phyloP scores from a whole-genome alignment of 768 basidiomycete genomes.

The Phallus indusiatus region DNA sequence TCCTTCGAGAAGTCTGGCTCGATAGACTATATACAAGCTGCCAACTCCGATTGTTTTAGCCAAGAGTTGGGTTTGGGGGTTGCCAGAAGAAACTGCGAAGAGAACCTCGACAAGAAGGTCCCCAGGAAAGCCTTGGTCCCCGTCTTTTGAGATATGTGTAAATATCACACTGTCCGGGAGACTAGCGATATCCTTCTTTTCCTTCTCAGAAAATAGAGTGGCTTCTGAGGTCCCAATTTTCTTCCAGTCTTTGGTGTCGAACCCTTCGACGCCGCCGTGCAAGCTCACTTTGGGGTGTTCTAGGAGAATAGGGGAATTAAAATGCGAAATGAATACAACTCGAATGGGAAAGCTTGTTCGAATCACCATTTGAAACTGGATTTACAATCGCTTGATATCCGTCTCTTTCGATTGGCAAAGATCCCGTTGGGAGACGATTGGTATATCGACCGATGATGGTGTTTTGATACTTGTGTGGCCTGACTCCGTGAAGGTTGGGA shows the following conservation, averaged over 20 bases:
- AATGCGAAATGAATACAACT: not conserved
- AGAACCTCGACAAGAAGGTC: conserved; percentile 50
- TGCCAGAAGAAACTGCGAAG: conserved; percentile 30
- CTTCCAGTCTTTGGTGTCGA: conserved; percentile 49
- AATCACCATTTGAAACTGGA: conserved; percentile 28
- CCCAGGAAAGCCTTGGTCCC: conserved; percentile 67
- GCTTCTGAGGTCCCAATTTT: conserved; percentile 24
- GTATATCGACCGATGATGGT: conserved; percentile 65
- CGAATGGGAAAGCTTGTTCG: not conserved
- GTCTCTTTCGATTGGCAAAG: conserved; percentile 41
- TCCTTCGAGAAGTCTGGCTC: conserved; percentile 43
- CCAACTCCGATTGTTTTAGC: conserved; percentile 39
- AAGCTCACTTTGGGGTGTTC: conserved; percentile 42
- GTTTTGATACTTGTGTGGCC: conserved; percentile 57
- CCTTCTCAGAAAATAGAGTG: conserved; percentile 47
- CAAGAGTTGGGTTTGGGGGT: conserved; percentile 20
- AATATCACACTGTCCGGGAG: conserved; percentile 40
- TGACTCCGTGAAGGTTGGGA: conserved; percentile 40
- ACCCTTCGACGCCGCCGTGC: conserved; percentile 63
- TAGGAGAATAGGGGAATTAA: not conserved
- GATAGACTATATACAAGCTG: conserved; percentile 56
- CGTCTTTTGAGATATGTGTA: conserved; percentile 46
- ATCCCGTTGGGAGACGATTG: conserved; percentile 60
- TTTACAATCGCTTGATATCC: conserved; percentile 40
- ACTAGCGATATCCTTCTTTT: conserved; percentile 34